A percentile compares a stretch with the other conserved stretches of the same genome.
Conservation (phyloP, 768 basidiomycete genomes). For the Tricholoma saponaceum region DNA sequence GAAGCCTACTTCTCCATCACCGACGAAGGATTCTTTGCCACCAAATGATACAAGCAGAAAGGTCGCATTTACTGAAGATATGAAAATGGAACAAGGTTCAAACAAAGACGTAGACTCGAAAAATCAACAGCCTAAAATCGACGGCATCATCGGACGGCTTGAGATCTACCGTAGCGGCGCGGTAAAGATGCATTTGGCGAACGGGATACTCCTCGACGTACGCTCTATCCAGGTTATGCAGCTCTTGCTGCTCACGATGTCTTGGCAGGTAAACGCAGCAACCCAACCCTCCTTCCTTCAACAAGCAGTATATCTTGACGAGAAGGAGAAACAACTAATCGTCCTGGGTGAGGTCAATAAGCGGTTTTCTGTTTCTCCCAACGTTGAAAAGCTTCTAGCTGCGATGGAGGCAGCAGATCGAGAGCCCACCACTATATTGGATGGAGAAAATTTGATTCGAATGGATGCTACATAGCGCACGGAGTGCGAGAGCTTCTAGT, state of each 20-base stretch:
- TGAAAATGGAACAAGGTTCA: slow-evolving; percentile 40
- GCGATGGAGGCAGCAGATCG: slow-evolving; percentile 57
- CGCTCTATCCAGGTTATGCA: slow-evolving; percentile 17
- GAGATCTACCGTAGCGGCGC: slow-evolving; percentile 83
- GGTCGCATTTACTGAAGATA: slow-evolving; percentile 64
- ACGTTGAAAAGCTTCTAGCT: slow-evolving; percentile 69
- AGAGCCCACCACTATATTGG: slow-evolving; percentile 20
- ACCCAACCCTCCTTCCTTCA: slow-evolving; percentile 87
- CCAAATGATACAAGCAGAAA: slow-evolving; percentile 36
- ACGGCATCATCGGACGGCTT: slow-evolving; percentile 80
- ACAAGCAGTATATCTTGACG: slow-evolving; percentile 76
- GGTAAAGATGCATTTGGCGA: slow-evolving; percentile 80
- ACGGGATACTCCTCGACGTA: slow-evolving; percentile 84
- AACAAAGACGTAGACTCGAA: slow-evolving; percentile 19
- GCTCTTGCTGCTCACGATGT: not conserved
- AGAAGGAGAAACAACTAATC: slow-evolving; percentile 49
- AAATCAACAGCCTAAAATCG: slow-evolving; percentile 34
- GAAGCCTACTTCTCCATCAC: slow-evolving; percentile 21
- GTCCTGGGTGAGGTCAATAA: slow-evolving; percentile 87
- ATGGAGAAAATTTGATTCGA: slow-evolving; percentile 46
- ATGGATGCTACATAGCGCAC: slow-evolving; percentile 39
- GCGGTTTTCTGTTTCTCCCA: slow-evolving; percentile 80
- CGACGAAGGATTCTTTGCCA: slow-evolving; percentile 28
- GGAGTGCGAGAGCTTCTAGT: not conserved
- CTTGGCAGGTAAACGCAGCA: slow-evolving; percentile 65